Evolutionary conservation across 176 grass and related monocot species (phyloP), one percentile per base, ranked within the genome.

Genomic region (Neostapfia colusana): DNA sequence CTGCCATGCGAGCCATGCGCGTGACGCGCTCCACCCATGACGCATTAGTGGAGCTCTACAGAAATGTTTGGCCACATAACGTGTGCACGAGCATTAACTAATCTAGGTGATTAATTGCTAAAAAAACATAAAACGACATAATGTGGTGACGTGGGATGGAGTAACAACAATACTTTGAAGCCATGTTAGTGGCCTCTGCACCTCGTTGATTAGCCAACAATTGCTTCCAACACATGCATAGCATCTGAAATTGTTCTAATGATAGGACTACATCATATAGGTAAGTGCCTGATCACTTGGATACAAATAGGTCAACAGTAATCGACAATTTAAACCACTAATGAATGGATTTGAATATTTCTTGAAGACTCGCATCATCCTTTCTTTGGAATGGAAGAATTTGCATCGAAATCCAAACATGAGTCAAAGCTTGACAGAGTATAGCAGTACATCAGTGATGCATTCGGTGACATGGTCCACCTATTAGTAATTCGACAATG

Each of bases 241-340:
- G 90, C 88, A 79, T 97, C 90, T 25, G 93, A 90, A 61, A 97
- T 85, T 28, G 93, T 88, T 58, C 93, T 84, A 61, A 88, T 80
- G 18, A 93, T 84, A 44, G 93, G 90, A 28, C 93, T 92, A 41
- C 70, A 67, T 54, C 4, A 61, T 81, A 18, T 63, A 42, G 7
- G 61, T 74, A 50, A 69, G 3, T n/a, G n/a, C n/a, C n/a, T n/a
- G 35, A 25, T 17, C 5, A 60, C 2, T 44, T 20, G 7, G 5
- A 43, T 8, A 68, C 10, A 69, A 69, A 69, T 25, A 8, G 18
- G 66, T 21, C 13, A 0, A 17, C 43, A 44, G 27, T 17, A 24
- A 24, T 35, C 7, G 4, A 43, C 13, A 67, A 1, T 4, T 9
- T 7, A 0, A 27, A 45, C 21, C 26, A 23, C 39, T n/a, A 68